Percentiles rank a stretch among this genome's conserved stretches.
These are phyloP conservation scores for Aristolochia californica DNA, from an alignment of 164 flowering plant species.

Conservation along the genomic window DNA sequence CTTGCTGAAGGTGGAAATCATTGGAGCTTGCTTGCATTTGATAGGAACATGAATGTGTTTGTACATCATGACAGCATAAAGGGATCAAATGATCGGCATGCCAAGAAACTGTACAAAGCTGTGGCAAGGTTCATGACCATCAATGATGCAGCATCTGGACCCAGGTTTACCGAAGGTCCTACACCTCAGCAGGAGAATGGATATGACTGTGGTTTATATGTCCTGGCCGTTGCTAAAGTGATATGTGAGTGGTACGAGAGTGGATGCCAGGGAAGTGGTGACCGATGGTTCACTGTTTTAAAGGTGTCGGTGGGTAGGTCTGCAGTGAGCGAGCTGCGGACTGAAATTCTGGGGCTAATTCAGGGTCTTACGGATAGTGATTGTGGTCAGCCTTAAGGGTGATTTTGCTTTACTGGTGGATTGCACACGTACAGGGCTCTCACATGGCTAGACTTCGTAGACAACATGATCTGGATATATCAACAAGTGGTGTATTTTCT, in stretches of 20 bases:
- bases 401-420: too few relatives aligned
- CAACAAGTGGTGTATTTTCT: too few relatives aligned
- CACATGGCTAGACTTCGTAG: too few relatives aligned
- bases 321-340: conserved; percentile 34
- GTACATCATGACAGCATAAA: conserved; percentile 63
- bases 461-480: too few relatives aligned
- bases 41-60: conserved; percentile 35
- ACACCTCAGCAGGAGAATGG: conserved; percentile 61
- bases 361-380: conserved; percentile 13
- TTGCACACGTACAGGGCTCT: too few relatives aligned
- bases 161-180: conserved; percentile 23
- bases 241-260: conserved; percentile 41
- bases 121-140: conserved; percentile 25
- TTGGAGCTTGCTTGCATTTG: conserved; percentile 79
- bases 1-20: conserved; percentile 72
- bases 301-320: conserved; percentile 30
- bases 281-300: conserved; percentile 33
- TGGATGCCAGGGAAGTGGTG: conserved; percentile 7
- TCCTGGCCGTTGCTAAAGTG: conserved; percentile 38
- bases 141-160: conserved; percentile 12
- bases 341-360: conserved; percentile 34
- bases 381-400: background rate
- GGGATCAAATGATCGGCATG: conserved; percentile 30
- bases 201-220: conserved; percentile 69
- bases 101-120: conserved; percentile 33